phyloP scores from a whole-genome alignment of 73 alveolate genomes.

The Paramecium sonneborni region DNA sequence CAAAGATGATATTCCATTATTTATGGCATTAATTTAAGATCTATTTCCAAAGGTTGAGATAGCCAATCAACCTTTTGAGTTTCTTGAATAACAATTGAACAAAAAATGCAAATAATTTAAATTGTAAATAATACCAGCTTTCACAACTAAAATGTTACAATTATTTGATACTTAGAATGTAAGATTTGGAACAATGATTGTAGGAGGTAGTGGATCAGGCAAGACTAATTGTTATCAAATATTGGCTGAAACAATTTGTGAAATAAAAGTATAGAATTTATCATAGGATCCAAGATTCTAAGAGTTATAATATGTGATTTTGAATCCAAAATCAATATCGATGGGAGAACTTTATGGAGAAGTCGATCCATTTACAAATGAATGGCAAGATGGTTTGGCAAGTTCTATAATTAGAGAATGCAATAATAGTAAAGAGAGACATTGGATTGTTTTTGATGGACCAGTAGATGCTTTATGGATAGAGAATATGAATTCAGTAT shows the following conservation, averaged over 20 bases:
- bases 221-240: constrained; percentile 90
- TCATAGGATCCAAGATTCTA: constrained; percentile 77
- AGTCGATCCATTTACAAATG: constrained; percentile 88
- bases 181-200: constrained; percentile 94
- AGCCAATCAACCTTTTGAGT: constrained; percentile 71
- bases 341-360: constrained; percentile 97
- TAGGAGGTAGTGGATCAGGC: constrained; percentile 93
- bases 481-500: constrained; percentile 90
- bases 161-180: constrained; percentile 90
- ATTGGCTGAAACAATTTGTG: constrained; percentile 88
- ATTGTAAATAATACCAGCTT: constrained; percentile 81
- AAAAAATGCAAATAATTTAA: constrained; percentile 69
- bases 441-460: constrained; percentile 94
- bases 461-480: constrained; percentile 95
- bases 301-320: constrained; percentile 77
- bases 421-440: constrained; percentile 76
- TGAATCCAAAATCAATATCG: constrained; percentile 94
- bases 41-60: constrained; percentile 87
- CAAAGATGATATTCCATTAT: constrained; percentile 87
- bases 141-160: constrained; percentile 85
- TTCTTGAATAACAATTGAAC: constrained; percentile 69
- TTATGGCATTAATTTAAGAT: constrained; percentile 83
- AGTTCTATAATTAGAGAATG: constrained; percentile 93
- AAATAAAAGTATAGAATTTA: constrained; percentile 61
- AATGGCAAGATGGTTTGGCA: constrained; percentile 97